Conservation (phyloP, 306 rosid species). For the Malus orientalis region DNA sequence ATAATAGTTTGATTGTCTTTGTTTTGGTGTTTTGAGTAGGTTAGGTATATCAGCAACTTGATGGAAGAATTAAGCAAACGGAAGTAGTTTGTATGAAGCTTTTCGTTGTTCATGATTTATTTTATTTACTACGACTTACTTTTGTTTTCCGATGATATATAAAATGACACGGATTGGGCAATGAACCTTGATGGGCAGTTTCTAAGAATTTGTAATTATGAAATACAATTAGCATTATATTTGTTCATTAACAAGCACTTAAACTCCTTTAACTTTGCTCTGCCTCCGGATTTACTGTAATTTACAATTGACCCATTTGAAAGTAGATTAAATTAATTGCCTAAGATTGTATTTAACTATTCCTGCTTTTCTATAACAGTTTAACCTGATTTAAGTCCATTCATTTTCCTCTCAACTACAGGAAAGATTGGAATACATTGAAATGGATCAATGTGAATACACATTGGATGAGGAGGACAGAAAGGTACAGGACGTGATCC, state of each 20-base stretch:
- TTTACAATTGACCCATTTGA: neutral
- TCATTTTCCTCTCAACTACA: conserved; percentile 23
- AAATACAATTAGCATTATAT: neutral
- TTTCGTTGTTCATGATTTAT: neutral
- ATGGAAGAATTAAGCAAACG: neutral
- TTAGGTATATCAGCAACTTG: neutral
- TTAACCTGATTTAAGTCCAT: conserved; percentile 12
- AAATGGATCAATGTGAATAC: conserved; percentile 85
- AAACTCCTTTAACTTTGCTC: conserved; percentile 1
- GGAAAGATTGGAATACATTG: conserved; percentile 93
- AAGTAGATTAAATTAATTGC: neutral
- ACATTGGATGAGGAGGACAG: conserved; percentile 95
- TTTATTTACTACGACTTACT: neutral
- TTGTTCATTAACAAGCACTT: neutral
- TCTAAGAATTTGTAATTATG: neutral
- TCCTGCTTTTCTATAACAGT: neutral
- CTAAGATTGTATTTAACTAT: conserved; percentile 5
- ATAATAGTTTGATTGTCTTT: neutral
- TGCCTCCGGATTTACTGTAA: conserved; percentile 1
- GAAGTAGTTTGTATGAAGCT: neutral
- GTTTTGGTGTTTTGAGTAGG: neutral
- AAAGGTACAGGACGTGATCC: conserved; percentile 70
- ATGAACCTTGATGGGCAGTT: neutral
- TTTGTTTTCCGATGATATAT: neutral
- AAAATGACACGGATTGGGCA: neutral